Conservation (phyloP, 2,329 filamentous ascomycete genomes). For the Leptographium procerum region DNA sequence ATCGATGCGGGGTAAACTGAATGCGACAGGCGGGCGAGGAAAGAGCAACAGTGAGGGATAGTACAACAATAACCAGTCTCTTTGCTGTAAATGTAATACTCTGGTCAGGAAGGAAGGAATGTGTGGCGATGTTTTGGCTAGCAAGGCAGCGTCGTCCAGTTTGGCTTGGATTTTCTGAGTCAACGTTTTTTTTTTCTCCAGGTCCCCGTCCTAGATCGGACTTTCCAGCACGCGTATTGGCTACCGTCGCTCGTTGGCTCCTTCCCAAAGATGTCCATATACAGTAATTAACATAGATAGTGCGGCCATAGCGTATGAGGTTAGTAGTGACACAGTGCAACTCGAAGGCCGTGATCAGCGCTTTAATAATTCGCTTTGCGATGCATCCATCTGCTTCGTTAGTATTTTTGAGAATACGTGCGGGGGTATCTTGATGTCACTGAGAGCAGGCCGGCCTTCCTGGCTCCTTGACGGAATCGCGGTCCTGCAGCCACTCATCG, state of each 20-base stretch:
- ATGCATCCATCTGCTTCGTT: too few species aligned
- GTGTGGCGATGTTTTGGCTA: not conserved
- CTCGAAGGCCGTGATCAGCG: too few species aligned
- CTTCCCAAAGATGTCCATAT: not conserved
- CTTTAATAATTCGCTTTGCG: too few species aligned
- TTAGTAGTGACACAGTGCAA: not conserved
- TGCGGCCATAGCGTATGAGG: not conserved
- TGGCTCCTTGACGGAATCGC: too few species aligned
- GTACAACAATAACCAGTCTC: not conserved
- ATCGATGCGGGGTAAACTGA: not conserved
- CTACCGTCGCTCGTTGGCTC: slow-evolving; percentile 6
- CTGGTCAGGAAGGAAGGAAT: not conserved
- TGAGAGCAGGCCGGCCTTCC: not conserved
- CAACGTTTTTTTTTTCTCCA: not conserved
- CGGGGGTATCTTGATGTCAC: not conserved
- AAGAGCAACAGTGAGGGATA: not conserved
- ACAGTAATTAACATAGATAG: not conserved
- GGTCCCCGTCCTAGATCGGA: slow-evolving; percentile 11
- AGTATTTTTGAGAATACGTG: too few species aligned
- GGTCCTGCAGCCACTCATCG: too few species aligned
- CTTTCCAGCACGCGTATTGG: slow-evolving; percentile 10
- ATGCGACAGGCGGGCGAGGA: not conserved
- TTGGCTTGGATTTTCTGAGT: slow-evolving; percentile 1
- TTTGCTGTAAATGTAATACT: not conserved
- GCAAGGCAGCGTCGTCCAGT: not conserved